Base-by-base conservation (phyloP, 306 rosid species). In the Fragaria nilgerrensis region DNA sequence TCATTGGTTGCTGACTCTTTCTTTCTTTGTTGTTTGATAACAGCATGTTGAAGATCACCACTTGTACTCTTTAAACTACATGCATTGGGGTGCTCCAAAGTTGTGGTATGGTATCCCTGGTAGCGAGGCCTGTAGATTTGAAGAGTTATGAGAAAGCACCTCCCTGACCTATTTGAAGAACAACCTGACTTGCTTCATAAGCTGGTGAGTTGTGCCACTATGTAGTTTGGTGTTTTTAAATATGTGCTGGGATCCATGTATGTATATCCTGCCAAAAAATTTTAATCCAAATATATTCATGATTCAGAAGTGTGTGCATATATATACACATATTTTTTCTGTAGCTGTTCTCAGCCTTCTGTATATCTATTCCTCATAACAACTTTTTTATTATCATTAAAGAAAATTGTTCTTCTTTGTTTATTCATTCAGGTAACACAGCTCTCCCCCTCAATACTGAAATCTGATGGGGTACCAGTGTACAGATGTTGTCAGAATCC, bases 11-110 rank as follows among this genome's bases (percentile, higher is more conserved):
- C 63, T 87, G 75, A 80, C 83, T 78, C 49, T 44, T 70, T 68
- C n/a, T 27, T 73, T 65, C 81, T 71, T 80, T 81, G 58, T 87
- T 27, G 62, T 83, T 70, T 41, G 70, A 43, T 69, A 80, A 77
- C 96, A 96, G 99, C 99, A 96, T 86, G 99, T 96, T 56, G 98
- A 96, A 83, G 99, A 96, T 82, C 99, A 96, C 84, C 99, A 96
- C 81, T 86, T 96, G 80, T 96, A 96, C 88, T 96, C 99, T 19
- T 82, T 96, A 84, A 96, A 96, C 80, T 96, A 87, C 85, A 88
- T 96, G 99, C 99, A 96, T 79, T 92, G 94, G 98, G 98, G 99
- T 79, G 92, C 94, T 89, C 96, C 94, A 48, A 96, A 95, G 89
- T 76, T 96, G 82, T 96, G 99, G 99, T 96, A 96, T 71, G 99